Evolutionary conservation across 208 protist genomes (phyloP), one percentile per base, ranked within the genome.

Genomic region (Acanthamoeba lenticulata): DNA sequence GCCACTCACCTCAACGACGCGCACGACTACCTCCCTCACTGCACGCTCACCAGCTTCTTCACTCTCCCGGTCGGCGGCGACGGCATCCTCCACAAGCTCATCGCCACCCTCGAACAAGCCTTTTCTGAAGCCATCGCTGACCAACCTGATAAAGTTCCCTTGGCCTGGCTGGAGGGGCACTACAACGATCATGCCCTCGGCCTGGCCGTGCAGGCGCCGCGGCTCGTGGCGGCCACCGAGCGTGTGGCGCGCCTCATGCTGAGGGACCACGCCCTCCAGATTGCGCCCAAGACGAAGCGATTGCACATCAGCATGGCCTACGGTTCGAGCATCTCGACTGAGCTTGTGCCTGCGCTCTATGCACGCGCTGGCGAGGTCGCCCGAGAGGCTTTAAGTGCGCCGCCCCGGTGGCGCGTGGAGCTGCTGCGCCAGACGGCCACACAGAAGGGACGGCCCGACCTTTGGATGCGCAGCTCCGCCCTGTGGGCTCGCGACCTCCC

Each of bases 281-380:
- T 86, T 3, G 2, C 27, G n/a, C 77, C 77, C 42, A 86, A 86
- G 77, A 47, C 38, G n/a, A n/a, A n/a, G 9, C 77, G 77, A 17
- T 38, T 86, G 44, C 77, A 86, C 77, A 86, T 86, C 77, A 86
- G 77, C 44, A 86, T 86, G 77, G 77, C 77, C 29, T 86, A 86
- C 44, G 77, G 77, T 24, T 24, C 13, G 49, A 44, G 9, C 11
- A 27, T 86, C 4, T 57, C 77, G 19, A n/a, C 42, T 21, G 44
- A 9, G 7, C 2, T 5, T 4, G 36, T 44, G 5, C 45, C 77
- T 2, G 15, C 19, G 34, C 77, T 86, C 42, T 86, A 86, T 32
- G 27, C 6, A 38, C 40, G 49, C 11, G 77, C 77, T 38, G 42
- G 77, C 21, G 45, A n/a, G 27, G n/a, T 86, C 44, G 44, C 49